Base-by-base conservation (phyloP, 805 yeast genomes). In the Limtongozyma cylindracea region DNA sequence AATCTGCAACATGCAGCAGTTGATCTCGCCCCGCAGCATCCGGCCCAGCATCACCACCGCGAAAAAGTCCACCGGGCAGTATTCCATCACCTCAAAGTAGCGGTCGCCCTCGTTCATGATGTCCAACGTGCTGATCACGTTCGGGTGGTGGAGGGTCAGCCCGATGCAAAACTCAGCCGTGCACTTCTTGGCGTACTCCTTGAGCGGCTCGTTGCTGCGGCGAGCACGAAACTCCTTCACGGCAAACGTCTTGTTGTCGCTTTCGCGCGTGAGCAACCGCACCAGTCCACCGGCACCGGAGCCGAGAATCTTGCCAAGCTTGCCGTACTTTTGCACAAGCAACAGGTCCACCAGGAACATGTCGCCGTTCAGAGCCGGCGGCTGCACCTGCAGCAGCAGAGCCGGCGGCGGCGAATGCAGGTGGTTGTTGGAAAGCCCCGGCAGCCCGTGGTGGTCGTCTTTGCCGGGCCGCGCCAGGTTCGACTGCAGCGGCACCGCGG, bases 41-140 rank as follows among this genome's bases (percentile, higher is more conserved):
- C 65, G 58, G 12, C 80, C 82, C 4, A 78, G 67, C 91, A 74
- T 74, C 10, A 74, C 91, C 20, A 74, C 78, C 0, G 80, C 78
- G 38, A 74, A 74, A 41, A 74, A 72, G 46, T 74, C 91, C 19
- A 65, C 58, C 6, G 91, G 77, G 34, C 92, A 76, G 41, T 69
- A 84, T 46, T 88, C 98, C 95, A 88, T 80, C 24, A 88, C 78
- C 43, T 84, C 92, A 23, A 48, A 69, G 69, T 30, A 72, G 56
- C 73, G 67, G 31, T 61, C 64, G 33, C 41, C 78, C 61, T 35
- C 71, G 29, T 61, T 63, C 23, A 76, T 66, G 49, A 47, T 76
- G 44, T 74, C 91, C 32, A 73, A 49, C 3, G 88, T 73, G 36
- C 71, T 64, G 32, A 74, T 72, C 29, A 74, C 61, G 40, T 74